A percentile compares a stretch with the other conserved stretches of the same genome.
phyloP scores from a whole-genome alignment of 352 stramenopile species.

The Globisporangium takayamanum region DNA sequence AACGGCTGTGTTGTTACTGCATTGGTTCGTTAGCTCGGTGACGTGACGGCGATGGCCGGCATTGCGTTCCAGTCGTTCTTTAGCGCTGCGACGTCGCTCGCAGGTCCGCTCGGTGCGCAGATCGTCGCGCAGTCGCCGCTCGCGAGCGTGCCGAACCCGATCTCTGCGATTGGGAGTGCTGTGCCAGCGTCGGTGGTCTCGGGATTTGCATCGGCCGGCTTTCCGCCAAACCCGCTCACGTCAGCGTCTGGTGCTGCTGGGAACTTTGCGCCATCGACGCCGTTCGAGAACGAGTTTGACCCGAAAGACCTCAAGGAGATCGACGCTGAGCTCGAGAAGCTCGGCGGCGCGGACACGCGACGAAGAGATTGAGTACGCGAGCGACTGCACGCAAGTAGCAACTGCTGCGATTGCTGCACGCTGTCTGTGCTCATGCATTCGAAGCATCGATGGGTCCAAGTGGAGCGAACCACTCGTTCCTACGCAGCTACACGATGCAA shows the following conservation, averaged over 20 bases:
- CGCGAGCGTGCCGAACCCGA: slow-evolving; percentile 66
- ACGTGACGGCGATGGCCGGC: slow-evolving; percentile 71
- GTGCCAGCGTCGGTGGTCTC: slow-evolving; percentile 42
- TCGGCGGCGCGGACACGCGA: slow-evolving; percentile 32
- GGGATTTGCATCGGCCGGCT: slow-evolving; percentile 28
- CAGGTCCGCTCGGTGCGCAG: slow-evolving; percentile 58
- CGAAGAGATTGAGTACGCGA: slow-evolving; percentile 15
- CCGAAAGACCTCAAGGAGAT: slow-evolving; percentile 61
- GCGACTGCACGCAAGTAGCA: too few species aligned
- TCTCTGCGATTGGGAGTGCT: slow-evolving; percentile 49
- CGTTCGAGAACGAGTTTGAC: slow-evolving; percentile 32
- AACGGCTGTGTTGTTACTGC: neutral
- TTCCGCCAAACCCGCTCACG: slow-evolving; percentile 35
- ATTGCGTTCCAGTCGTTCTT: slow-evolving; percentile 75
- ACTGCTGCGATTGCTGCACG: too few species aligned
- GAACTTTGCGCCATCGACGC: neutral
- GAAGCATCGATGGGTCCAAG: too few species aligned
- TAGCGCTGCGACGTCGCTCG: slow-evolving; percentile 69
- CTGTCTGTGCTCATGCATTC: too few species aligned
- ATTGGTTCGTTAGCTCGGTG: slow-evolving; percentile 34
- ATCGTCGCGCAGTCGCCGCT: slow-evolving; percentile 67
- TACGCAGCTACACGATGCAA: slow-evolving; percentile 2
- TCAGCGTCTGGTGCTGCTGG: neutral
- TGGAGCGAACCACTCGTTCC: too few species aligned
- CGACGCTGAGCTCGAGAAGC: slow-evolving; percentile 62